phyloP scores from a whole-genome alignment of 768 basidiomycete species.

The Phlebiopsis flavidoalba region DNA sequence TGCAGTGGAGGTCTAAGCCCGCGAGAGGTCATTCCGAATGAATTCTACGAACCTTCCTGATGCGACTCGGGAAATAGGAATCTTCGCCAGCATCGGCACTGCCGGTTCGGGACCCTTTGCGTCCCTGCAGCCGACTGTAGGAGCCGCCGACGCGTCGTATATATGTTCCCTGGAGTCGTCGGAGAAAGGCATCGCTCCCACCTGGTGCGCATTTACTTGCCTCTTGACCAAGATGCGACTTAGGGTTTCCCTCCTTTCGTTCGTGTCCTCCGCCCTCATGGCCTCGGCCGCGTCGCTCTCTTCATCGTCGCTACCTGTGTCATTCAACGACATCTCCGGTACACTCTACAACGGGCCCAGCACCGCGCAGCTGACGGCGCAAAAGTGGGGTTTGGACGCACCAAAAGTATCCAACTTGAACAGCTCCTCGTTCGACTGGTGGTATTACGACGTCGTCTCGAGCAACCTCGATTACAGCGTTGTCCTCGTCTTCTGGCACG shows the following conservation, averaged over 20 bases:
- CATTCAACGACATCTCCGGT: neutral
- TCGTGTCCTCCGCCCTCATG: neutral
- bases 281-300: neutral
- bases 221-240: neutral
- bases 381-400: neutral
- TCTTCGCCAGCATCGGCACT: too few species aligned
- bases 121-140: too few species aligned
- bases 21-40: neutral
- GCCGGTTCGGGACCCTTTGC: too few species aligned
- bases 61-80: neutral
- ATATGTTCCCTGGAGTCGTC: neutral
- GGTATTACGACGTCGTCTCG: slow-evolving; percentile 13
- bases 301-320: neutral
- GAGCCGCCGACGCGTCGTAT: neutral
- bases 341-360: neutral
- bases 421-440: slow-evolving; percentile 11
- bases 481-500: slow-evolving; percentile 7
- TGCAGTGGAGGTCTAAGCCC: neutral
- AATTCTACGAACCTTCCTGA: neutral
- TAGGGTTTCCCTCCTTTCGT: neutral
- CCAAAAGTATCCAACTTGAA: slow-evolving; percentile 4
- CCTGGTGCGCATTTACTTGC: neutral
- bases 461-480: slow-evolving; percentile 1
- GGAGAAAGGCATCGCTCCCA: too few species aligned
- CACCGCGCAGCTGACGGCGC: slow-evolving; percentile 5